Conservation (phyloP, 257 asterid species). For the Solanum sitiens region DNA sequence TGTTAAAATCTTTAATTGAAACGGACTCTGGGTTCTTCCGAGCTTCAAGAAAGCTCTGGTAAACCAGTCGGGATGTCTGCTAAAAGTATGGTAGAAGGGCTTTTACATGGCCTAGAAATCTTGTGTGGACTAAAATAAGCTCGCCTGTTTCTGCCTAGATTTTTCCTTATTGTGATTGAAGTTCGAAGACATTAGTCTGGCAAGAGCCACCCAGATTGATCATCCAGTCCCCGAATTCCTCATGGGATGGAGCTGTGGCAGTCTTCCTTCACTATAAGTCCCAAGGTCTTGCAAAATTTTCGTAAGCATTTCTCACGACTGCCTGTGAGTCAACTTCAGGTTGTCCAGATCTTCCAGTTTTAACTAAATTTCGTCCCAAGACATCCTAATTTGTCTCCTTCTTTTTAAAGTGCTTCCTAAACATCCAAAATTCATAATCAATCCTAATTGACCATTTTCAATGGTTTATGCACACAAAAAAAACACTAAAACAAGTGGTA, state of each 20-base stretch:
- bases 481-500: neutral
- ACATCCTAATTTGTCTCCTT: neutral
- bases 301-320: neutral
- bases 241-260: neutral
- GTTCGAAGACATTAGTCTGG: neutral
- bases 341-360: neutral
- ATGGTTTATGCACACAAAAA: neutral
- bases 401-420: neutral
- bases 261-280: neutral
- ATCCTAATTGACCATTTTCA: neutral
- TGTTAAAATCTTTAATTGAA: neutral
- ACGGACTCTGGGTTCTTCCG: neutral
- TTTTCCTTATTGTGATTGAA: neutral
- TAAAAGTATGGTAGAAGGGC: neutral
- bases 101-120: neutral
- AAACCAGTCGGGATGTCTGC: neutral
- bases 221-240: neutral
- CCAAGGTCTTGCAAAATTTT: neutral
- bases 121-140: neutral
- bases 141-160: neutral
- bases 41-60: neutral
- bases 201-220: neutral
- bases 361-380: neutral
- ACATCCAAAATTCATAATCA: neutral
- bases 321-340: neutral